Percentiles rank a stretch among this genome's conserved stretches.
Conservation (phyloP, 1,139 yeast species). For the Hyphopichia wangnamkhiaoensis region DNA sequence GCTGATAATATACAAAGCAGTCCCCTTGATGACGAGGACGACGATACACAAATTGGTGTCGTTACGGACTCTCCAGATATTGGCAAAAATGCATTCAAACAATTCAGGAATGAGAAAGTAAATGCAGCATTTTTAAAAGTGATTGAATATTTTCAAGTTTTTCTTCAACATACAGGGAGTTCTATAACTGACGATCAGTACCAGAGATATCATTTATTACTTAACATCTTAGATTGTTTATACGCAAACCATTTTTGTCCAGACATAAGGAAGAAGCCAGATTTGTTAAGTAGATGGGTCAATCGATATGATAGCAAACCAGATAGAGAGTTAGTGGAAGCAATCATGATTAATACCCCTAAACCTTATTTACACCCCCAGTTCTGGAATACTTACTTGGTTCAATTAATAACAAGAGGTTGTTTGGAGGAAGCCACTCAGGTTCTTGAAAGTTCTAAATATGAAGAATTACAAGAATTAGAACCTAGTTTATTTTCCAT, state of each 20-base stretch:
- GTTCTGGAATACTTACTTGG: conserved; percentile 65
- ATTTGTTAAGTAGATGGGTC: conserved; percentile 57
- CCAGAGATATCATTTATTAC: conserved; percentile 33
- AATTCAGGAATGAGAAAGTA: conserved; percentile 15
- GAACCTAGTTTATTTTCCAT: conserved; percentile 36
- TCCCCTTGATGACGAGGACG: conserved; percentile 19
- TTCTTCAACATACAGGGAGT: conserved; percentile 19
- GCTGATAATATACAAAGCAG: conserved; percentile 17
- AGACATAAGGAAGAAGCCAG: conserved; percentile 44
- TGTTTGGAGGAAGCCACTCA: conserved; percentile 55
- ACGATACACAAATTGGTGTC: conserved; percentile 36
- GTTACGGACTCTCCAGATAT: conserved; percentile 22
- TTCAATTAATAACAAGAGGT: conserved; percentile 64
- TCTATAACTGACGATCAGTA: conserved; percentile 17
- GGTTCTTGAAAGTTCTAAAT: conserved; percentile 45
- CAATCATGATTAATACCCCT: conserved; percentile 43
- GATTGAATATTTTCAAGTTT: conserved; percentile 22
- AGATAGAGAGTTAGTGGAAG: conserved; percentile 45
- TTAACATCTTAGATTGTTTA: conserved; percentile 58
- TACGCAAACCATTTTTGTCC: conserved; percentile 52
- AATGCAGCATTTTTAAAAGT: conserved; percentile 30
- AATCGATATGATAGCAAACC: conserved; percentile 68
- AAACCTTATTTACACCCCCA: conserved; percentile 54
- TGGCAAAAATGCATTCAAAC: conserved; percentile 11
- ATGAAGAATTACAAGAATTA: conserved; percentile 31